These are phyloP conservation scores for Pinus albicaulis DNA, from an alignment of 75 land plant genomes.

Conservation along the genomic window DNA sequence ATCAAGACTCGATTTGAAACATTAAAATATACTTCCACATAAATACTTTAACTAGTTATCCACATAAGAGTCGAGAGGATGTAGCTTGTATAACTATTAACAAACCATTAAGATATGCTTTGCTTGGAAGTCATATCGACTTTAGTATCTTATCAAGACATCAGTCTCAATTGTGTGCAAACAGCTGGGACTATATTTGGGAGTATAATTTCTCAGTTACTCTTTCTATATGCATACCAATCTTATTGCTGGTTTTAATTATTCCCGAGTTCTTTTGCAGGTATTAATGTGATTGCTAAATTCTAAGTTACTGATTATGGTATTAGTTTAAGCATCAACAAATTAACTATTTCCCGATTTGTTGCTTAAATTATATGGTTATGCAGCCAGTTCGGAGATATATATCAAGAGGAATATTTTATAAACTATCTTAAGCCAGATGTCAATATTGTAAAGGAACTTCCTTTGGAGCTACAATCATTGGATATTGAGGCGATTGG, in stretches of 20 bases:
- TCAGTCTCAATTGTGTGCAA: too few species aligned
- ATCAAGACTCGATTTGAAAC: not conserved
- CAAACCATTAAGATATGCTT: too few species aligned
- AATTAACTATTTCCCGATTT: slow-evolving; percentile 15
- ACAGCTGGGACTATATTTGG: too few species aligned
- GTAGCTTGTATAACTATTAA: not conserved
- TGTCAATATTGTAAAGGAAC: slow-evolving; percentile 80
- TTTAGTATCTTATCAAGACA: too few species aligned
- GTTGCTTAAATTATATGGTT: slow-evolving; percentile 1
- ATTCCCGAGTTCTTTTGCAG: not conserved
- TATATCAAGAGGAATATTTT: slow-evolving; percentile 88
- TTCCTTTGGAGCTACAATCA: slow-evolving; percentile 78
- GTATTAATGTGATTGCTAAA: not conserved
- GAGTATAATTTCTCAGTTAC: not conserved
- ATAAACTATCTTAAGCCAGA: slow-evolving; percentile 77
- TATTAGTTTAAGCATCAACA: not conserved
- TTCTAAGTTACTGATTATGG: not conserved
- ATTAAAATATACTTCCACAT: not conserved
- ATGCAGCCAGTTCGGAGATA: slow-evolving; percentile 91
- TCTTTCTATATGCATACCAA: not conserved
- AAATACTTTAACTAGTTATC: not conserved
- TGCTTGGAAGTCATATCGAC: too few species aligned
- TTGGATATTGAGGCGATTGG: slow-evolving; percentile 89
- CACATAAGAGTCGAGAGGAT: not conserved
- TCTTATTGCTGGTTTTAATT: not conserved